Evolutionary conservation across 2,329 filamentous ascomycete genomes (phyloP).

Genomic region (Nemania diffusa): DNA sequence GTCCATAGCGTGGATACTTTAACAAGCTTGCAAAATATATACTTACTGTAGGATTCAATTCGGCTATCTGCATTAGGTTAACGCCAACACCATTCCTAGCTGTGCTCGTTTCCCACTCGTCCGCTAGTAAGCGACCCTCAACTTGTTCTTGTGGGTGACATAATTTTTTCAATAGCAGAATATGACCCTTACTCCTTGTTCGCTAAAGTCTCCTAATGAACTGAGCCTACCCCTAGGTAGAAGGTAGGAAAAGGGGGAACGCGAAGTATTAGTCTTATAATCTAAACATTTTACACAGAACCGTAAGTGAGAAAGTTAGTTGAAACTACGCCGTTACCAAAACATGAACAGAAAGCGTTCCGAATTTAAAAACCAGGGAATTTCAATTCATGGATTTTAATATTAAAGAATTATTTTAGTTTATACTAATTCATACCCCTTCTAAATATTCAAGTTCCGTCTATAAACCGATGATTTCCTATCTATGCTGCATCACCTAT

Average conservation of each 20-base stretch:
- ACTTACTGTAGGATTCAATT: not conserved
- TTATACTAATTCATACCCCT: not conserved
- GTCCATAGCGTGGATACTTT: not conserved
- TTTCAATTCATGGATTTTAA: not conserved
- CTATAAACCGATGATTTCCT: constrained; percentile 2
- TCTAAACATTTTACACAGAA: no score
- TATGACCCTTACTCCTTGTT: not conserved
- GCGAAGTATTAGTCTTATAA: no score
- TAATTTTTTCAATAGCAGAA: no score
- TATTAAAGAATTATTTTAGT: not conserved
- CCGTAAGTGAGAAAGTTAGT: no score
- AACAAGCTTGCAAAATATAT: not conserved
- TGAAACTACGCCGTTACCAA: no score
- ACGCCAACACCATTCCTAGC: not conserved
- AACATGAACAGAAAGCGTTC: no score
- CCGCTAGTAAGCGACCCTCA: not conserved
- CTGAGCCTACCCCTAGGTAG: no score
- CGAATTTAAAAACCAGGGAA: not conserved
- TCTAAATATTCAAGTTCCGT: not conserved
- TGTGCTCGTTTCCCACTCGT: not conserved
- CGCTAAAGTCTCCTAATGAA: not conserved
- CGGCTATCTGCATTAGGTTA: not conserved
- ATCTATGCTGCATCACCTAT: not conserved
- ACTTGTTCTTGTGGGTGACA: not conserved
- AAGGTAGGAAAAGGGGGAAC: no score